Percentiles rank a stretch among this genome's conserved stretches.
These are phyloP conservation scores for Diaporthe caulivora DNA, from an alignment of 2,329 filamentous ascomycete species.

Conservation along the genomic window DNA sequence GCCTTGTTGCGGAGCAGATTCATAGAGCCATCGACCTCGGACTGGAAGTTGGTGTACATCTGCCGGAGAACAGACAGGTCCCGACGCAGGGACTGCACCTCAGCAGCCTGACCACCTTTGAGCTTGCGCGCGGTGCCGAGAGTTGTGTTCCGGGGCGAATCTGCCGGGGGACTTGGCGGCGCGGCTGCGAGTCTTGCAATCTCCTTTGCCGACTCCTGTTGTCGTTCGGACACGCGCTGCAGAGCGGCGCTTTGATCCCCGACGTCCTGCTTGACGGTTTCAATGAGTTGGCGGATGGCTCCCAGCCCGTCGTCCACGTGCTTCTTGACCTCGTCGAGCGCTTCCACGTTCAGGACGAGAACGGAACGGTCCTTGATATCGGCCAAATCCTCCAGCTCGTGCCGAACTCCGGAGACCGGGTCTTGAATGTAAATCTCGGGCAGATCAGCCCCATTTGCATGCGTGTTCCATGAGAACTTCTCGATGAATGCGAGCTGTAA, in stretches of 20 bases:
- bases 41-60: slow-evolving; percentile 91
- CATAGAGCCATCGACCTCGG: slow-evolving; percentile 92
- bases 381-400: slow-evolving; percentile 91
- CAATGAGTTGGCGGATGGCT: slow-evolving; percentile 83
- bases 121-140: slow-evolving; percentile 54
- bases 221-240: slow-evolving; percentile 88
- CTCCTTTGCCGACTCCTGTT: slow-evolving; percentile 90
- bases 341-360: slow-evolving; percentile 93
- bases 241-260: slow-evolving; percentile 86
- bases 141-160: slow-evolving; percentile 60
- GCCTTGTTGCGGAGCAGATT: slow-evolving; percentile 85
- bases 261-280: slow-evolving; percentile 85
- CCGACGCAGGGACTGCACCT: slow-evolving; percentile 84
- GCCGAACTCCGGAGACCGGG: slow-evolving; percentile 92
- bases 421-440: slow-evolving; percentile 99
- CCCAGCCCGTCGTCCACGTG: slow-evolving; percentile 95
- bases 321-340: slow-evolving; percentile 93
- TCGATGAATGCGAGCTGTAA: slow-evolving; percentile 97
- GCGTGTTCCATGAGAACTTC: slow-evolving; percentile 99
- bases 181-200: slow-evolving; percentile 73
- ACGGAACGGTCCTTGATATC: slow-evolving; percentile 97
- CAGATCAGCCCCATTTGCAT: slow-evolving; percentile 90
- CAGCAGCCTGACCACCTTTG: slow-evolving; percentile 75
- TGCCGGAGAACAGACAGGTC: slow-evolving; percentile 93
- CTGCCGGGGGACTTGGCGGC: slow-evolving; percentile 57